Evolutionary conservation across 2,329 filamentous ascomycete genomes (phyloP).

Genomic region (Penicillium hesseltinei): DNA sequence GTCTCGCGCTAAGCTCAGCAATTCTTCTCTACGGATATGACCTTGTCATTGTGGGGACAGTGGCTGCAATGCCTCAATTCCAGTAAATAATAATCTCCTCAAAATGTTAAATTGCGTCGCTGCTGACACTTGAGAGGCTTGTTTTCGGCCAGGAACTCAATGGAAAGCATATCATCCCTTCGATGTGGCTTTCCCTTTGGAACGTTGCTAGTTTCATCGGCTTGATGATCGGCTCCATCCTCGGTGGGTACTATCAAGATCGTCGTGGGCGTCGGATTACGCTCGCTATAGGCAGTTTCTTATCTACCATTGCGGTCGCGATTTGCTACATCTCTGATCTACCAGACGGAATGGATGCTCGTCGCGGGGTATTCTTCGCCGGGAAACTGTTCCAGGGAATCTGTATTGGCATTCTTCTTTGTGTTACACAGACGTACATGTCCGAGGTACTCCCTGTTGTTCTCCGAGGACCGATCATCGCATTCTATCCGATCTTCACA

Average conservation of each 20-base stretch:
- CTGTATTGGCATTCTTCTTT: conserved; percentile 47
- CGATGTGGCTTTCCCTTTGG: conserved; percentile 46
- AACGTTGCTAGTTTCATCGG: conserved; percentile 40
- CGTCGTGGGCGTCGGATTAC: conserved; percentile 36
- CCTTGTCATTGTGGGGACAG: conserved; percentile 27
- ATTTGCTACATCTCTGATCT: conserved; percentile 22
- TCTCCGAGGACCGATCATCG: conserved; percentile 48
- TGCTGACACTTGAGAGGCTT: conserved; percentile 7
- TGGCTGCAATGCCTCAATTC: conserved; percentile 30
- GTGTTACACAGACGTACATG: conserved; percentile 47
- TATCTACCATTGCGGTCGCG: conserved; percentile 36
- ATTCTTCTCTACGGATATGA: conserved; percentile 31
- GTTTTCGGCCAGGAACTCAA: conserved; percentile 31
- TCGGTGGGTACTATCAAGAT: conserved; percentile 43
- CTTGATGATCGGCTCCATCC: conserved; percentile 36
- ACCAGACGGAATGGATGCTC: conserved; percentile 20
- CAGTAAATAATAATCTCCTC: conserved; percentile 17
- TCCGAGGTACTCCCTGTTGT: conserved; percentile 49
- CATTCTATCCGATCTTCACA: conserved; percentile 50
- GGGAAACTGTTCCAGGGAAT: conserved; percentile 48
- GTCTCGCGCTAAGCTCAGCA: conserved; percentile 20
- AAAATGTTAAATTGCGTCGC: neutral
- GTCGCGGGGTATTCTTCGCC: conserved; percentile 42
- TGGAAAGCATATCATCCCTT: conserved; percentile 38
- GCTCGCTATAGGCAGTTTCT: conserved; percentile 35